Percentiles rank a stretch among this genome's conserved stretches.
phyloP scores from a whole-genome alignment of 805 yeast genomes.

The Cyberlindnera amylophila region DNA sequence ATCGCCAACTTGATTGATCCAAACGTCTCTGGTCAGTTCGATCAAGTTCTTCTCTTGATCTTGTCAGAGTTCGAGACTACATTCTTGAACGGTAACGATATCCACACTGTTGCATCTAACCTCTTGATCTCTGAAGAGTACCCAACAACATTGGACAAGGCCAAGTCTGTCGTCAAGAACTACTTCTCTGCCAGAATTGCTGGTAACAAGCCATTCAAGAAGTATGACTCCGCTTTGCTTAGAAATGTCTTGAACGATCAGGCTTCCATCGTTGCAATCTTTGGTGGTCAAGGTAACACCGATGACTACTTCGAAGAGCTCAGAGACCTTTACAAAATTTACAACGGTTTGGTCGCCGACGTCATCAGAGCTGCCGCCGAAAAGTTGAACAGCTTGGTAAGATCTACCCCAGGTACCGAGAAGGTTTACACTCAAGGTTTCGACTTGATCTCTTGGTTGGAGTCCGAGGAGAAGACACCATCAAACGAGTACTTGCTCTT shows the following conservation, averaged over 20 bases:
- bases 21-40: slow-evolving; percentile 49
- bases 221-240: slow-evolving; percentile 57
- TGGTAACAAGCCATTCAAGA: slow-evolving; percentile 45
- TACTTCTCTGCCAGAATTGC: slow-evolving; percentile 63
- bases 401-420: slow-evolving; percentile 70
- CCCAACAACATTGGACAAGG: slow-evolving; percentile 69
- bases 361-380: slow-evolving; percentile 67
- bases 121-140: slow-evolving; percentile 50
- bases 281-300: slow-evolving; percentile 99
- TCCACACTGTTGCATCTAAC: slow-evolving; percentile 81
- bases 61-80: slow-evolving; percentile 81
- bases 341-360: slow-evolving; percentile 70
- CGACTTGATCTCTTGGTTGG: slow-evolving; percentile 84
- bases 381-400: slow-evolving; percentile 63
- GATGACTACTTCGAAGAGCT: slow-evolving; percentile 97
- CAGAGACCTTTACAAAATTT: slow-evolving; percentile 75
- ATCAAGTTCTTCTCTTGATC: slow-evolving; percentile 65
- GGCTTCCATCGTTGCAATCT: slow-evolving; percentile 75
- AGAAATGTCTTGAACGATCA: slow-evolving; percentile 52
- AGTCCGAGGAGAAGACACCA: slow-evolving; percentile 81
- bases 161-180: slow-evolving; percentile 69
- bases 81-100: slow-evolving; percentile 71
- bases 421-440: slow-evolving; percentile 93
- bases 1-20: slow-evolving; percentile 47
- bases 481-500: slow-evolving; percentile 81